Evolutionary conservation across 1,284 basidiomycete genomes (phyloP).

Genomic region (Boletus semigastroideus): DNA sequence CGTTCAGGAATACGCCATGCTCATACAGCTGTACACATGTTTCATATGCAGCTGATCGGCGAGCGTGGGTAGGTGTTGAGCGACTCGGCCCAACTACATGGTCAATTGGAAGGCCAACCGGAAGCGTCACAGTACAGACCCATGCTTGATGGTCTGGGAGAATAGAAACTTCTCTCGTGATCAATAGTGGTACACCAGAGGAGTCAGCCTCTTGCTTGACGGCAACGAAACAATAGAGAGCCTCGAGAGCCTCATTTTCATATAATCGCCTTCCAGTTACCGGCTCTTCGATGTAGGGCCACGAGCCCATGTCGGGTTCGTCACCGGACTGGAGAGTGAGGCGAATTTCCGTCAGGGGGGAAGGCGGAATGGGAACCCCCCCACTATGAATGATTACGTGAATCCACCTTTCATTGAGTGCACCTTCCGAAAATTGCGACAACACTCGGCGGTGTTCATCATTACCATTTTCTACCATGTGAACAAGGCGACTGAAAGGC

Average conservation of each 20-base stretch:
- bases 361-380: slow-evolving; percentile 47
- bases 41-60: slow-evolving; percentile 55
- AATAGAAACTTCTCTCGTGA: slow-evolving; percentile 20
- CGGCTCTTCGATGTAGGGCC: slow-evolving; percentile 44
- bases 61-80: slow-evolving; percentile 49
- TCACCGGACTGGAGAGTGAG: slow-evolving; percentile 48
- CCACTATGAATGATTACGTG: slow-evolving; percentile 39
- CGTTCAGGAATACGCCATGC: slow-evolving; percentile 50
- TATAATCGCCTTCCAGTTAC: slow-evolving; percentile 57
- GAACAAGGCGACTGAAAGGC: slow-evolving; percentile 52
- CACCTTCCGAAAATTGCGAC: slow-evolving; percentile 32
- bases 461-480: slow-evolving; percentile 62
- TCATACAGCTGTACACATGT: slow-evolving; percentile 53
- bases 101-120: slow-evolving; percentile 40
- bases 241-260: slow-evolving; percentile 49
- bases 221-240: slow-evolving; percentile 53
- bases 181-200: slow-evolving; percentile 42
- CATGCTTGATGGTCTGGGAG: slow-evolving; percentile 26
- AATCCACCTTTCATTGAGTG: slow-evolving; percentile 43
- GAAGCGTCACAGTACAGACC: slow-evolving; percentile 52
- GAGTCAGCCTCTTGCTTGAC: slow-evolving; percentile 12
- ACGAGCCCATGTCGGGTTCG: slow-evolving; percentile 40
- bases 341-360: slow-evolving; percentile 39
- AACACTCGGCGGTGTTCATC: slow-evolving; percentile 54
- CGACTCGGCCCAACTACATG: slow-evolving; percentile 45